These are phyloP conservation scores for Rhynchospora breviuscula DNA, from an alignment of 176 grass and related monocot genomes.

Conservation along the genomic window DNA sequence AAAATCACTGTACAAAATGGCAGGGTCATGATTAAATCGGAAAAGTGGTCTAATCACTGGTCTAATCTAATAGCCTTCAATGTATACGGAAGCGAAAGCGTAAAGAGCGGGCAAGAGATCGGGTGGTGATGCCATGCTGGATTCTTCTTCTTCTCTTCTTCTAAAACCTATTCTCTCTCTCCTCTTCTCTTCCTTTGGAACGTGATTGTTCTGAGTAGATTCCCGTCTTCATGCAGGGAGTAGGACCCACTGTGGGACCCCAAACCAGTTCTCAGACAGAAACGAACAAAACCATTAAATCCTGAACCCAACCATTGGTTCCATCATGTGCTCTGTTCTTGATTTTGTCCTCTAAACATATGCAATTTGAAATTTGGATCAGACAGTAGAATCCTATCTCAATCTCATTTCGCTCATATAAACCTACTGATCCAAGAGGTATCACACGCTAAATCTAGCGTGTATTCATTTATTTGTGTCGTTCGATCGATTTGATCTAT, in stretches of 20 bases:
- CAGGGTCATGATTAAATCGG: conserved; percentile 22
- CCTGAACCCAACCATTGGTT: conserved; percentile 27
- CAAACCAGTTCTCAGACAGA: conserved; percentile 26
- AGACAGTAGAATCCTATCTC: not conserved
- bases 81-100: conserved; percentile 8
- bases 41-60: conserved; percentile 24
- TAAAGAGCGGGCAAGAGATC: conserved; percentile 27
- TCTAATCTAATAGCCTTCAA: conserved; percentile 22
- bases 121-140: conserved; percentile 1
- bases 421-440: no score
- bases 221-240: conserved; percentile 25
- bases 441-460: no score
- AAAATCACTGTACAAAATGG: conserved; percentile 29
- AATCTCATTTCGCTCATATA: no score
- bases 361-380: not conserved
- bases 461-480: no score
- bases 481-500: no score
- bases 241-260: not conserved
- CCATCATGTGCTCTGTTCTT: conserved; percentile 18
- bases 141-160: conserved; percentile 14
- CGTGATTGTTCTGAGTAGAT: conserved; percentile 34
- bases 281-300: conserved; percentile 35
- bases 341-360: not conserved
- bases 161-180: not conserved
- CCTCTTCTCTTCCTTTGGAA: conserved; percentile 11